These are phyloP conservation scores for Orbilia oligospora DNA, from an alignment of 2,329 filamentous ascomycete species.

Conservation along the genomic window DNA sequence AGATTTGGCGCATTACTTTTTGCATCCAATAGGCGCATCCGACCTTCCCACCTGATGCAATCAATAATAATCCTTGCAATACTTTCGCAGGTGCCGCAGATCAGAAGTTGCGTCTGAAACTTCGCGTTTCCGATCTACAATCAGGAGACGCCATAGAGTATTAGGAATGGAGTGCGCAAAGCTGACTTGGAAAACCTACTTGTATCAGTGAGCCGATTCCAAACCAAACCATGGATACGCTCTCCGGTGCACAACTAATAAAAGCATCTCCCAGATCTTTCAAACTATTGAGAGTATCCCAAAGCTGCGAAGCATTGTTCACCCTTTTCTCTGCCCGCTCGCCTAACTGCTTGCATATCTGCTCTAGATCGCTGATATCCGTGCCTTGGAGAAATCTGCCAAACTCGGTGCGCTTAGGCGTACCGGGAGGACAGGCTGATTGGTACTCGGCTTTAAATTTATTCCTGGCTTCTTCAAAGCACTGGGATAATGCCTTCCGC, in stretches of 20 bases:
- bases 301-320: constrained; percentile 31
- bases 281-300: constrained; percentile 31
- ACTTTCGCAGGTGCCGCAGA: constrained; percentile 49
- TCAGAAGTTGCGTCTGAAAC: constrained; percentile 29
- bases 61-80: constrained; percentile 36
- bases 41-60: constrained; percentile 41
- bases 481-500: not conserved
- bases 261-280: constrained; percentile 32
- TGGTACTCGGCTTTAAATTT: not conserved
- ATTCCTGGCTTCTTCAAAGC: not conserved
- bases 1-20: constrained; percentile 13
- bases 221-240: constrained; percentile 56
- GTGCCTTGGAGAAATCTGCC: constrained; percentile 22
- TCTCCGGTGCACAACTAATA: constrained; percentile 41
- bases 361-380: not conserved
- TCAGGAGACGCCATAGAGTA: too few species aligned
- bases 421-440: not conserved
- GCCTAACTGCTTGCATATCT: constrained; percentile 19
- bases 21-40: not conserved
- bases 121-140: constrained; percentile 38
- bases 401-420: not conserved
- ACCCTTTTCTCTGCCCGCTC: constrained; percentile 20
- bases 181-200: not conserved
- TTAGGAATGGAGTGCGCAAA: too few species aligned
- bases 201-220: constrained; percentile 43